Evolutionary conservation across 2,329 filamentous ascomycete genomes (phyloP).

Genomic region (Talaromyces sp.): DNA sequence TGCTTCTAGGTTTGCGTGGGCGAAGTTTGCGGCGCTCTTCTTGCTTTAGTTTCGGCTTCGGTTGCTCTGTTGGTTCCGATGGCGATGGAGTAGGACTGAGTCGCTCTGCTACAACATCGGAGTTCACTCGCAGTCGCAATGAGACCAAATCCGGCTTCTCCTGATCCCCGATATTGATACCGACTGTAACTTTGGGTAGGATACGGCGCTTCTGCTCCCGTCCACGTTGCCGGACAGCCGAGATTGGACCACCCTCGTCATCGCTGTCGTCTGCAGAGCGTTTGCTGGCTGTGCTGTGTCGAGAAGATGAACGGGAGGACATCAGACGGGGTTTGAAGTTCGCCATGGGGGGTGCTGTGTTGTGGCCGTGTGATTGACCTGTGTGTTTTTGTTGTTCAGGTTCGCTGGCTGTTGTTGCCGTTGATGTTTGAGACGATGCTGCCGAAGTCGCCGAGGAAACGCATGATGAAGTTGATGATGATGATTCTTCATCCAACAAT

Average conservation of each 20-base stretch:
- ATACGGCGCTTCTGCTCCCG: conserved; percentile 30
- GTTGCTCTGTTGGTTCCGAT: not conserved
- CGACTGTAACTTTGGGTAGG: conserved; percentile 36
- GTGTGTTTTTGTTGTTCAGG: conserved; percentile 1
- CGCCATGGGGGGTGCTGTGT: not conserved
- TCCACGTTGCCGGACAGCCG: conserved; percentile 17
- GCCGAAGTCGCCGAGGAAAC: conserved; percentile 8
- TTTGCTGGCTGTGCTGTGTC: conserved; percentile 39
- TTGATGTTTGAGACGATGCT: conserved; percentile 11
- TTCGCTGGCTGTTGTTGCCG: conserved; percentile 8
- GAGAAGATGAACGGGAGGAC: conserved; percentile 39
- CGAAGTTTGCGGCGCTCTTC: conserved; percentile 8
- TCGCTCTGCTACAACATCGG: conserved; percentile 20
- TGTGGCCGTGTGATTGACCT: not conserved
- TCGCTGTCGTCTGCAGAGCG: conserved; percentile 37
- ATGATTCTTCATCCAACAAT: conserved; percentile 44
- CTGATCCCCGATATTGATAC: conserved; percentile 34
- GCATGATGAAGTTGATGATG: conserved; percentile 17
- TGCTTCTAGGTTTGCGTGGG: conserved; percentile 3
- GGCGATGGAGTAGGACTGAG: conserved; percentile 1
- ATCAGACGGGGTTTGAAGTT: conserved; percentile 30
- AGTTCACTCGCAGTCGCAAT: conserved; percentile 30
- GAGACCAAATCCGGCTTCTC: conserved; percentile 35
- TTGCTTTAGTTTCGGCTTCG: not conserved
- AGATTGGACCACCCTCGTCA: conserved; percentile 30